Percentiles rank a stretch among this genome's conserved stretches.
These are phyloP conservation scores for Arabis alpina DNA, from an alignment of 345 rosid species.

Conservation along the genomic window DNA sequence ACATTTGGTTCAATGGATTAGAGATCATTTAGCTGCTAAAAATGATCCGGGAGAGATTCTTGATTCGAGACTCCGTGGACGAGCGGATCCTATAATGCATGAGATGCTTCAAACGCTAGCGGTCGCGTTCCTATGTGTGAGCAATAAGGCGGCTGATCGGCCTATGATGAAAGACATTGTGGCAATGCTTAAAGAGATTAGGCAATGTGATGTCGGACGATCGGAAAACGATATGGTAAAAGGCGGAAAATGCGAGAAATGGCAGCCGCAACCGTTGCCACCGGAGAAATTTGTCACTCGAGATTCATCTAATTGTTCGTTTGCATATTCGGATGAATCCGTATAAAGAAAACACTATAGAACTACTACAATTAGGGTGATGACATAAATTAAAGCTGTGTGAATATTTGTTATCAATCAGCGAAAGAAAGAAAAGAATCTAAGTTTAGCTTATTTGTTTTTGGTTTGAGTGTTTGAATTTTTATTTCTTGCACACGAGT, in stretches of 20 bases:
- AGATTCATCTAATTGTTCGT: slow-evolving; percentile 80
- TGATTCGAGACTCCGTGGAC: slow-evolving; percentile 74
- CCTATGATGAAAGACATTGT: slow-evolving; percentile 89
- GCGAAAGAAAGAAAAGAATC: neutral
- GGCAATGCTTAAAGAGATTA: slow-evolving; percentile 91
- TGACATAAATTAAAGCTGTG: slow-evolving; percentile 23
- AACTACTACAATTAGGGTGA: slow-evolving; percentile 23
- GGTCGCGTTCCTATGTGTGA: slow-evolving; percentile 78
- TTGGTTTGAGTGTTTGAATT: slow-evolving; percentile 25
- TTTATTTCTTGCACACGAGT: slow-evolving; percentile 27
- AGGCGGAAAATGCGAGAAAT: slow-evolving; percentile 35
- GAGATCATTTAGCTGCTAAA: slow-evolving; percentile 71
- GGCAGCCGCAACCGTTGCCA: slow-evolving; percentile 44
- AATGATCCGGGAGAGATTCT: slow-evolving; percentile 68
- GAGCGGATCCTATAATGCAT: slow-evolving; percentile 80
- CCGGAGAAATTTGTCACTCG: slow-evolving; percentile 53
- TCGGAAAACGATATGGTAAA: slow-evolving; percentile 54
- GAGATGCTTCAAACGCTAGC: slow-evolving; percentile 94
- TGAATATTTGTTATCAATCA: slow-evolving; percentile 38
- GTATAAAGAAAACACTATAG: slow-evolving; percentile 33
- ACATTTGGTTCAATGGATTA: slow-evolving; percentile 85
- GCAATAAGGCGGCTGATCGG: slow-evolving; percentile 62
- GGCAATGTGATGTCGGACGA: slow-evolving; percentile 53
- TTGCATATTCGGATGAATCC: slow-evolving; percentile 75
- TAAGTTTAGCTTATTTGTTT: slow-evolving; percentile 20